These are phyloP conservation scores for Hyphopichia buzzinii DNA, from an alignment of 1,139 yeast genomes.

Conservation along the genomic window DNA sequence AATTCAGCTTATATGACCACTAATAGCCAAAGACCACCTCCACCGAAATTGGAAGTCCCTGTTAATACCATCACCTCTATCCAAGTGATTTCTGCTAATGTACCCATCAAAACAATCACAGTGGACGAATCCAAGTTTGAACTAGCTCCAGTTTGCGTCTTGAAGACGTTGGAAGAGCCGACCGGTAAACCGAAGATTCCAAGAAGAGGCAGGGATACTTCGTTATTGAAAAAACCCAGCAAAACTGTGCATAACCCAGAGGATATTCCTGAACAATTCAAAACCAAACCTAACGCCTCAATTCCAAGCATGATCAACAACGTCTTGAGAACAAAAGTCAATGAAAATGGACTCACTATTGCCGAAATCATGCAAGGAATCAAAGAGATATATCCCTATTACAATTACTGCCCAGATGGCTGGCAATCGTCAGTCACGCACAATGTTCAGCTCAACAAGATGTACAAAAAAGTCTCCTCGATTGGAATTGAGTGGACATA, in stretches of 20 bases:
- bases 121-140: conserved; percentile 18
- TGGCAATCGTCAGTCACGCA: conserved; percentile 97
- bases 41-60: conserved; percentile 40
- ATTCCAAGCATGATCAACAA: conserved; percentile 78
- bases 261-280: conserved; percentile 83
- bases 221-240: conserved; percentile 34
- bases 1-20: not conserved
- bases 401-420: conserved; percentile 90
- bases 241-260: conserved; percentile 63
- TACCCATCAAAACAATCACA: conserved; percentile 23
- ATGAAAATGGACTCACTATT: conserved; percentile 71
- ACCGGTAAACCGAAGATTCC: conserved; percentile 49
- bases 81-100: conserved; percentile 1
- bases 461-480: conserved; percentile 70
- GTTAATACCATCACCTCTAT: conserved; percentile 23
- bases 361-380: conserved; percentile 85
- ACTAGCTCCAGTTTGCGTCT: conserved; percentile 30
- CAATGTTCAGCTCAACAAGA: conserved; percentile 79
- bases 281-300: conserved; percentile 79
- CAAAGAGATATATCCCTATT: conserved; percentile 85
- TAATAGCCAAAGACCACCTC: conserved; percentile 25
- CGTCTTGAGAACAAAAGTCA: conserved; percentile 66
- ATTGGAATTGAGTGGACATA: conserved; percentile 88
- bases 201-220: conserved; percentile 26
- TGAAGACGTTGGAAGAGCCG: conserved; percentile 33